Evolutionary conservation across 306 rosid species (phyloP).

Genomic region (Abrus pulchellus): DNA sequence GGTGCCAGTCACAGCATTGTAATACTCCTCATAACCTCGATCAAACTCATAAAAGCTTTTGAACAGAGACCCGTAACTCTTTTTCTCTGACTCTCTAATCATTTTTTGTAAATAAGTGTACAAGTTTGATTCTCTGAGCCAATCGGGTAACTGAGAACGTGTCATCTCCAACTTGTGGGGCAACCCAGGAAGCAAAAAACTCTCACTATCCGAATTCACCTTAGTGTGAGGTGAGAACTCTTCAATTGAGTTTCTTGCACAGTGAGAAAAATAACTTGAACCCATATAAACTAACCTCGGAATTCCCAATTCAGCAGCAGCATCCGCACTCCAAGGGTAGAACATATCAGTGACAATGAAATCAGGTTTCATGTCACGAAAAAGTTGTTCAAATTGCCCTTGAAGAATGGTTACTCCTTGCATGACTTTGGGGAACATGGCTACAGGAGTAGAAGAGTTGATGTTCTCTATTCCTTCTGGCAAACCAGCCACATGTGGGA

Average conservation of each 20-base stretch:
- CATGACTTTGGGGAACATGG: not conserved
- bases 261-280: too few relatives aligned
- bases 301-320: constrained; percentile 21
- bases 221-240: not conserved
- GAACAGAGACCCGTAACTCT: too few relatives aligned
- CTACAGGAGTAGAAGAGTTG: not conserved
- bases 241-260: not conserved
- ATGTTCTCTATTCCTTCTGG: constrained; percentile 6
- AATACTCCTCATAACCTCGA: too few relatives aligned
- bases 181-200: constrained; percentile 25
- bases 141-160: constrained; percentile 33
- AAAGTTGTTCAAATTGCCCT: not conserved
- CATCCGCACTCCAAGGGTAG: constrained; percentile 40
- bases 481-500: not conserved
- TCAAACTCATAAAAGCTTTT: too few relatives aligned
- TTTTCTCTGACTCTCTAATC: too few relatives aligned
- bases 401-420: not conserved
- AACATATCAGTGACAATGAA: constrained; percentile 50
- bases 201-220: not conserved
- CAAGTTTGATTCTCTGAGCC: not conserved
- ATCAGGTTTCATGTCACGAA: constrained; percentile 34
- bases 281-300: not conserved
- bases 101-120: too few relatives aligned
- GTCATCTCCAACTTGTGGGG: constrained; percentile 42
- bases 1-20: not conserved